Evolutionary conservation across 139 green algal genomes (phyloP).

Genomic region (Coelastrella sp.): DNA sequence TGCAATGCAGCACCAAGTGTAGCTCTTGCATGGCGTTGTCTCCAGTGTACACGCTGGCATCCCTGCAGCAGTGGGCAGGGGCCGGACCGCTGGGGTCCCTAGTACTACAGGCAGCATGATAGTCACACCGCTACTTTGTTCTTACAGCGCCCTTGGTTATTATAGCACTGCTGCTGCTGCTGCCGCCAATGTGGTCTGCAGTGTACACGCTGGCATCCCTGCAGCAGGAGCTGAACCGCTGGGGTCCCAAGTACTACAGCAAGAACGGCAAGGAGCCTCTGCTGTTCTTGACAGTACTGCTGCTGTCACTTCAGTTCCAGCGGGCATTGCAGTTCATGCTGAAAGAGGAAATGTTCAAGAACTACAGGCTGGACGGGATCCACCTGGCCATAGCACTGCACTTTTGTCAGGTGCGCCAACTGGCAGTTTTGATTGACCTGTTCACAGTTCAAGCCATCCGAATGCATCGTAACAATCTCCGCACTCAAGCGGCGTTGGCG

Average conservation of each 20-base stretch:
- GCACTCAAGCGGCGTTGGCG: no score
- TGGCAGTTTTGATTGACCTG: neutral
- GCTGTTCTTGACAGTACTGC: conserved; percentile 87
- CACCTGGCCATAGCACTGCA: conserved; percentile 83
- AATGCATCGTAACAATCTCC: no score
- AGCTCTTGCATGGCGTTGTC: neutral
- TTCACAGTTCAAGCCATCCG: neutral
- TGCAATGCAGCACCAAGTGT: no score
- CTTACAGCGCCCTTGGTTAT: neutral
- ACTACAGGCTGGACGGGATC: conserved; percentile 77
- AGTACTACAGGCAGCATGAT: conserved; percentile 81
- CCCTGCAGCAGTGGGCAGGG: conserved; percentile 84
- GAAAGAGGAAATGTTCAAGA: conserved; percentile 61
- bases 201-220: conserved; percentile 75
- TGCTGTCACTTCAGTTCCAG: conserved; percentile 87
- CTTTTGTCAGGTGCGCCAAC: conserved; percentile 51
- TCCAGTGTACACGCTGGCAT: conserved; percentile 64
- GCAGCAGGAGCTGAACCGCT: conserved; percentile 88
- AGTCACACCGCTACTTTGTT: neutral
- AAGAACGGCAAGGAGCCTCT: conserved; percentile 73
- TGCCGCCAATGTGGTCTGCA: neutral
- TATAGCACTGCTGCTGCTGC: neutral
- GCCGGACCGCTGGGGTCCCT: conserved; percentile 80
- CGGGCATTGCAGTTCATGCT: conserved; percentile 62
- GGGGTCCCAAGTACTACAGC: conserved; percentile 85